Evolutionary conservation across 129 eudicot species (phyloP), one percentile per base, ranked within the genome.

Genomic region (Dittrichia graveolens): DNA sequence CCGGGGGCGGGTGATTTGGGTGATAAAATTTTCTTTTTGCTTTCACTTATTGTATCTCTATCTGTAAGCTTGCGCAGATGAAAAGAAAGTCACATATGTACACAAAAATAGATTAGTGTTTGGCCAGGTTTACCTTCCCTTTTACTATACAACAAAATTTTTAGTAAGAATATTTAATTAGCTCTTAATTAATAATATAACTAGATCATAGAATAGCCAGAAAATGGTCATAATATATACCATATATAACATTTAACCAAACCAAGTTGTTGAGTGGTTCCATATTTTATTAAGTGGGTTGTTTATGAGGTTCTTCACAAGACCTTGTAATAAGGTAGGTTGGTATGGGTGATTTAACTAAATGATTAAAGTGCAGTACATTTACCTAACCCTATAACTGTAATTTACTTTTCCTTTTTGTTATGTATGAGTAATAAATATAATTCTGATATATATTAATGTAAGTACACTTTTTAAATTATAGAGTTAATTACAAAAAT

Each of bases 41-140:
- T 52, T 72, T 74, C 56, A 60, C 42, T 24, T 53, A 68, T 67
- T 53, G 37, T 64, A 74, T 49, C 37, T 46, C 9, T 31, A 58
- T 37, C 47, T n/a, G 15, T 71, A 13, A 42, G 58, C 83, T 56
- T 65, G 9, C 65, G 45, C 59, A 66, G 58, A 40, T 57, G 75
- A 65, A 24, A 63, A 59, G 18, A 74, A 61, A 40, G 18, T 50
- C 55, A 43, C 18, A 53, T 70, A 53, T 61, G 19, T 52, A 52
- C 69, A 37, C 67, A 19, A 9, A 41, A 66, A 47, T 16, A 66
- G 41, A 66, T 44, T 9, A 75, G 73, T 49, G 42, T 75, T 65
- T 65, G 46, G 67, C 65, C 19, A 31, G 13, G 57, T 66, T 46
- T 66, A 14, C 38, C 42, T 34, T 60, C 48, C 41, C 50, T 47